phyloP scores from a whole-genome alignment of 495 filamentous ascomycete species.

The Astrocystis sublimbata region DNA sequence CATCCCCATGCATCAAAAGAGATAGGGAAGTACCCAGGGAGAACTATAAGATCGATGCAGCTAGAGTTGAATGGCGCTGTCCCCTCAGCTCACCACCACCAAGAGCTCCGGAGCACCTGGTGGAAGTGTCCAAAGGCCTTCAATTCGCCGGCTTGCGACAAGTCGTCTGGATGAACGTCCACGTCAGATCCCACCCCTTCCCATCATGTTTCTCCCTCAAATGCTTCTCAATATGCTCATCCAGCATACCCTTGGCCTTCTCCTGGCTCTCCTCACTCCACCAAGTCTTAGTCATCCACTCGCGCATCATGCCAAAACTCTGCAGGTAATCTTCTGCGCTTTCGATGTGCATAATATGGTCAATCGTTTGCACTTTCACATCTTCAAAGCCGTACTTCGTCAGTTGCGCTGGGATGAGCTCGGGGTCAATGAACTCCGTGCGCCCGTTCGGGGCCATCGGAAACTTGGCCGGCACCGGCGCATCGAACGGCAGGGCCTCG shows the following conservation, averaged over 20 bases:
- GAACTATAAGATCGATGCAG: no score
- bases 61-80: no score
- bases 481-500: conserved; percentile 40
- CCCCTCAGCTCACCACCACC: no score
- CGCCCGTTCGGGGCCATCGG: conserved; percentile 36
- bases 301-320: conserved; percentile 37
- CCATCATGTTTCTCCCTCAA: no score
- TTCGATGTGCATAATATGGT: conserved; percentile 30
- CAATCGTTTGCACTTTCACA: conserved; percentile 34
- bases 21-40: no score
- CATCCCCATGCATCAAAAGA: no score
- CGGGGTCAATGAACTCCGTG: conserved; percentile 37
- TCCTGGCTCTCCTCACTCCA: conserved; percentile 43
- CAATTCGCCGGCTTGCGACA: conserved; percentile 28
- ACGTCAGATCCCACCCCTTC: conserved; percentile 38
- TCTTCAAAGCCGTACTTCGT: conserved; percentile 32
- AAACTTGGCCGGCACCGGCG: conserved; percentile 30
- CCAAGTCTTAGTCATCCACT: conserved; percentile 35
- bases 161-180: conserved; percentile 36
- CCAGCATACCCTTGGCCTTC: conserved; percentile 37
- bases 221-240: conserved; percentile 37
- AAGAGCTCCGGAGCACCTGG: no score
- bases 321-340: conserved; percentile 33
- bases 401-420: conserved; percentile 38
- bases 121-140: neutral